Evolutionary conservation across 495 filamentous ascomycete genomes (phyloP).

Genomic region (Aspergillus homomorphus): DNA sequence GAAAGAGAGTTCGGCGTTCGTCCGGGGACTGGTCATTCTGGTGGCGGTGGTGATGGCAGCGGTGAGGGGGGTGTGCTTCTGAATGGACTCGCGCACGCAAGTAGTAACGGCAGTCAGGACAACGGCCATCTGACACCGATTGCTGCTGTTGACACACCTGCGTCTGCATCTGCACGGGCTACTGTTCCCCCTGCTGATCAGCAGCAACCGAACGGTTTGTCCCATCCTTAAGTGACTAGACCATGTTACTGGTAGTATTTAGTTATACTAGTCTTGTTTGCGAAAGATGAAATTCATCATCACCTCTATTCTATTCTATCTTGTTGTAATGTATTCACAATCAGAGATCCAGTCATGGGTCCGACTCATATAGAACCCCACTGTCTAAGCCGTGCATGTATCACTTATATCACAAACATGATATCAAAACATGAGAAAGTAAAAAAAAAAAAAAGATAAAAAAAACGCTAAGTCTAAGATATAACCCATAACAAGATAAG

Average conservation of each 20-base stretch:
- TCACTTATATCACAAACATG: not conserved
- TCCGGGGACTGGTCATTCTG: not conserved
- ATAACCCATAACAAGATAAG: slow-evolving; percentile 12
- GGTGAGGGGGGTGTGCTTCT: not conserved
- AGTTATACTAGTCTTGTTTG: not conserved
- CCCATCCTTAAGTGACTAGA: not conserved
- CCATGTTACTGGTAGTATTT: not conserved
- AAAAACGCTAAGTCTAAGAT: slow-evolving; percentile 25
- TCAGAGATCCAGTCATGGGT: not conserved
- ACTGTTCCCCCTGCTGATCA: not conserved
- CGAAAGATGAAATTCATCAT: not conserved
- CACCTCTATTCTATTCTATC: not conserved
- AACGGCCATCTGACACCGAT: not conserved
- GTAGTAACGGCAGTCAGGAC: not conserved
- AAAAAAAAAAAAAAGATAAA: slow-evolving; percentile 19
- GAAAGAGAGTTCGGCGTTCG: not conserved
- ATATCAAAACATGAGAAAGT: not conserved
- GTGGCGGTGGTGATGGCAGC: not conserved
- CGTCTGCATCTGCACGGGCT: not conserved
- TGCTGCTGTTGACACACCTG: not conserved
- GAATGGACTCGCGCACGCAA: too few species aligned
- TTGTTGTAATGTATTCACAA: not conserved
- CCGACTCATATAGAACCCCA: not conserved
- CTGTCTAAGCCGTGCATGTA: not conserved
- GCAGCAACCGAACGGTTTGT: not conserved